Evolutionary conservation across 2,329 filamentous ascomycete genomes (phyloP), one percentile per base, ranked within the genome.

Genomic region (Talaromyces rugulosus): DNA sequence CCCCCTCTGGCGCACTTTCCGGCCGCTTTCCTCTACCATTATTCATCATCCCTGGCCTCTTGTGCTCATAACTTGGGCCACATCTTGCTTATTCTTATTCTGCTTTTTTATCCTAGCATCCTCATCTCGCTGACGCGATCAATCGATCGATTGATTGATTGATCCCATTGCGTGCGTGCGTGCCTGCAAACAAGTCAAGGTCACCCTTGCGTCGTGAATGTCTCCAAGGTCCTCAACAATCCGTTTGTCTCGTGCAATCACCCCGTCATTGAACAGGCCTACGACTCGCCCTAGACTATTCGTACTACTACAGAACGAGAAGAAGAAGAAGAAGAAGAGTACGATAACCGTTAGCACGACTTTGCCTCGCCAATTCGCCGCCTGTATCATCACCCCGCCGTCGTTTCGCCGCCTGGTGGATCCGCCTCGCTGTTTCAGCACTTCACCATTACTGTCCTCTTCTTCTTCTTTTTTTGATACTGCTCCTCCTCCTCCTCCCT

Each of bases 221-320:
- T 69, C 66, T 70, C 65, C 73, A 75, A 75, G 74, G 74, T 76
- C 68, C 73, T 69, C 70, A 65, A 62, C 64, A 65, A 55, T 66
- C 58, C 56, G 59, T 64, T 44, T 52, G 28, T 59, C 50, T 52
- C 34, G 31, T 47, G 50, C 50, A 27, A 47, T 47, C 18, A 8
- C 44, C 44, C 58, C 36, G 58, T 47, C 31, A 9, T 36, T 59
- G 57, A 52, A 14, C 57, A 2, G 47, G 23, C 28, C 14, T n/a
- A 23, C 23, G 23, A 5, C 14, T n/a, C 28, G 56, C 27, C 28
- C 56, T 44, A 11, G 23, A 16, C 28, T 27, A 56, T 11, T 14
- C 36, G 2, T 27, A n/a, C 12, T 56, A 14, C 12, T 27, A 9
- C 54, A 16, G n/a, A 34, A 28, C 9, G 5, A n/a, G 36, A 14